These are phyloP conservation scores for Fusarium albidum DNA, from an alignment of 2,329 filamentous ascomycete genomes.

Conservation along the genomic window DNA sequence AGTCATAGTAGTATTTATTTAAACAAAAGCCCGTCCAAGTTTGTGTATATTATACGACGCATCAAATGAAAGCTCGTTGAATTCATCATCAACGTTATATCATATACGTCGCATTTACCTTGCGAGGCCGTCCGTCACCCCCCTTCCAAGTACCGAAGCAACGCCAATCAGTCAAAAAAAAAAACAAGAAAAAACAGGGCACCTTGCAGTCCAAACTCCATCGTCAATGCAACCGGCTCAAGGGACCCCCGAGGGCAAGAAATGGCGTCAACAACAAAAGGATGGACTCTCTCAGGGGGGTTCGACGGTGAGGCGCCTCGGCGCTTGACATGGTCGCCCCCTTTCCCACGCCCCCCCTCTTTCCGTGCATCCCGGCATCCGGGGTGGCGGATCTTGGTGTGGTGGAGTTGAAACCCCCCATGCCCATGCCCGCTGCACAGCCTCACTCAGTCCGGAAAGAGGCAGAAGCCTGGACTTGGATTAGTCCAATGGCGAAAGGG, in stretches of 20 bases:
- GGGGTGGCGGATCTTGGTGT: slow-evolving; percentile 30
- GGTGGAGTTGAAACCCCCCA: neutral
- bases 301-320: slow-evolving; percentile 31
- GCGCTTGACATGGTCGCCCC: slow-evolving; percentile 2
- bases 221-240: neutral
- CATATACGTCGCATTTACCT: too few species aligned
- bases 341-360: too few species aligned
- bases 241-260: neutral
- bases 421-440: slow-evolving; percentile 22
- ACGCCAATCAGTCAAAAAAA: too few species aligned
- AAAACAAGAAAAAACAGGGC: too few species aligned
- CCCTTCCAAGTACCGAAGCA: too few species aligned
- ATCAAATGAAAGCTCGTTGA: too few species aligned
- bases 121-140: too few species aligned
- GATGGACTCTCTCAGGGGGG: slow-evolving; percentile 11
- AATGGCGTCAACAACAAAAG: neutral
- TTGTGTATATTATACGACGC: too few species aligned
- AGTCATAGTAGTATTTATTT: too few species aligned
- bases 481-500: neutral
- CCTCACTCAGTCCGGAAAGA: slow-evolving; percentile 14
- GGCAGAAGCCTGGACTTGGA: neutral
- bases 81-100: too few species aligned
- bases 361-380: slow-evolving; percentile 31
- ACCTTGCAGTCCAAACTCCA: too few species aligned
- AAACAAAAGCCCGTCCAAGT: too few species aligned